Evolutionary conservation across 75 land plant genomes (phyloP).

Genomic region (Pinus taeda): DNA sequence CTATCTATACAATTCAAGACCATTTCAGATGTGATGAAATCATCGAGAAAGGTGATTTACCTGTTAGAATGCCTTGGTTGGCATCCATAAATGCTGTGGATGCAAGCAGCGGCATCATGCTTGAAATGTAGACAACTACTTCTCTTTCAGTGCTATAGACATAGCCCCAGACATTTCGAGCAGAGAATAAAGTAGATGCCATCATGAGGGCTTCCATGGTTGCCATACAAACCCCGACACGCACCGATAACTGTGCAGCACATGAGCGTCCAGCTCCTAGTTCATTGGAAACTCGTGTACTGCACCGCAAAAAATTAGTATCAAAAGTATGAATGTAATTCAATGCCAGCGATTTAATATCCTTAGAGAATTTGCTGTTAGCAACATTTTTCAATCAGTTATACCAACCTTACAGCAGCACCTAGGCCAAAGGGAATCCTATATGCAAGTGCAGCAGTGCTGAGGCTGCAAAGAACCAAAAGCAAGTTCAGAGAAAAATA

Average conservation of each 20-base stretch:
- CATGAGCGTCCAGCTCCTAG: constrained; percentile 60
- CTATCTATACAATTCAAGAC: no score
- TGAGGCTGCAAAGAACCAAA: no score
- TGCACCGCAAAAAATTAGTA: constrained; percentile 5
- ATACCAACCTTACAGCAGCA: neutral
- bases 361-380: neutral
- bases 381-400: neutral
- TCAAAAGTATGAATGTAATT: neutral
- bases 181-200: constrained; percentile 23
- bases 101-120: constrained; percentile 71
- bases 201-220: constrained; percentile 40
- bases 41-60: no score
- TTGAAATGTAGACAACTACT: constrained; percentile 59
- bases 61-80: neutral
- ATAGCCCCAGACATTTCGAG: constrained; percentile 58
- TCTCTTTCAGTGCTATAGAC: constrained; percentile 68
- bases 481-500: no score
- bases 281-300: constrained; percentile 82
- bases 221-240: constrained; percentile 33
- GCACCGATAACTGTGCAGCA: constrained; percentile 45
- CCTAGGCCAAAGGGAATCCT: no score
- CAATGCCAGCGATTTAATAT: neutral
- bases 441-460: no score
- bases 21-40: no score
- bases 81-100: constrained; percentile 64